A percentile compares a stretch with the other conserved stretches of the same genome.
Evolutionary conservation across 2,329 filamentous ascomycete genomes (phyloP).

Genomic region (Ophiocordyceps unilateralis): DNA sequence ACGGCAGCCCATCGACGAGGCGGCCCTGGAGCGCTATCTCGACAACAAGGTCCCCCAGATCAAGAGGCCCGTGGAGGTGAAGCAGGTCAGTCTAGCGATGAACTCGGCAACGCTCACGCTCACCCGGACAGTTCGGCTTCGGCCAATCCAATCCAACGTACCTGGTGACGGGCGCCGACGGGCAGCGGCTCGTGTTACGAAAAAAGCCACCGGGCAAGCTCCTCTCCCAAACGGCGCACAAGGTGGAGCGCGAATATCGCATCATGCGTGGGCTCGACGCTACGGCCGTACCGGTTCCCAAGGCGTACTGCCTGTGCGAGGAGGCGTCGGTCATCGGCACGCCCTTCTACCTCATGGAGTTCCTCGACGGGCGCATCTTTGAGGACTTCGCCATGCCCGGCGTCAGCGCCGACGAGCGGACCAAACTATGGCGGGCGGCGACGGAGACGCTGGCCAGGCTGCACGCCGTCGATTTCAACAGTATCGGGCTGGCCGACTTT

Average conservation of each 20-base stretch:
- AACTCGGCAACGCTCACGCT: neutral
- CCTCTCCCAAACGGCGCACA: constrained; percentile 83
- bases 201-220: constrained; percentile 97
- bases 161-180: constrained; percentile 58
- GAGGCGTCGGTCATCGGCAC: constrained; percentile 69
- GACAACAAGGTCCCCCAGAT: constrained; percentile 65
- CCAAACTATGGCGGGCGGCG: constrained; percentile 72
- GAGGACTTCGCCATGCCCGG: constrained; percentile 72
- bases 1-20: constrained; percentile 76
- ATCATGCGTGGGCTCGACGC: constrained; percentile 67
- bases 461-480: constrained; percentile 52
- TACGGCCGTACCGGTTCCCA: constrained; percentile 75
- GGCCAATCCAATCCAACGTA: constrained; percentile 97
- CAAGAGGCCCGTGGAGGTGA: constrained; percentile 65
- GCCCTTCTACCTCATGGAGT: constrained; percentile 95
- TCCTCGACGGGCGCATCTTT: constrained; percentile 83
- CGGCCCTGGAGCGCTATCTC: constrained; percentile 65
- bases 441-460: constrained; percentile 70
- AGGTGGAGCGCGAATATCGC: constrained; percentile 88
- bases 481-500: constrained; percentile 53
- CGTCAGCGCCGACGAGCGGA: constrained; percentile 49
- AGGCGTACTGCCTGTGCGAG: constrained; percentile 70
- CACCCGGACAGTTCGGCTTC: constrained; percentile 60
- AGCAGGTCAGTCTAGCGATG: constrained; percentile 48
- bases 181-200: constrained; percentile 67